These are phyloP conservation scores for Luvunga scandens DNA, from an alignment of 345 rosid species.

Conservation along the genomic window DNA sequence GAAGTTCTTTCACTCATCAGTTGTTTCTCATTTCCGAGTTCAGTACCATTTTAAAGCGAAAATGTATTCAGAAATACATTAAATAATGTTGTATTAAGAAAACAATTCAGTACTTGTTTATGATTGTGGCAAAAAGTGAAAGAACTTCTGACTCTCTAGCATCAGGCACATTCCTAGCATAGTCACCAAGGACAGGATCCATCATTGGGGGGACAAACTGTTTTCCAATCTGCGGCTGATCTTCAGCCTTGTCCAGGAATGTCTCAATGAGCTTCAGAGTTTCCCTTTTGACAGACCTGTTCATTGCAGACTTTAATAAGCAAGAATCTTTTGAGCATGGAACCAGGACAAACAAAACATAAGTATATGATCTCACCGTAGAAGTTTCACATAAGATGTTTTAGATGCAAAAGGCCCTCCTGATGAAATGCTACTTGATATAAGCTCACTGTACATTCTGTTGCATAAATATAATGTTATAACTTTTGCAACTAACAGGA, in stretches of 20 bases:
- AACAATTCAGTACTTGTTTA: constrained; percentile 69
- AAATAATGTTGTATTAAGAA: not conserved
- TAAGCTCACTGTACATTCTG: constrained; percentile 99
- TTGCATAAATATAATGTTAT: constrained; percentile 20
- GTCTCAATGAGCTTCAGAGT: constrained; percentile 97
- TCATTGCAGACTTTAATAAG: constrained; percentile 15
- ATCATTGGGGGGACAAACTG: constrained; percentile 99
- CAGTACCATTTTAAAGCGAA: not conserved
- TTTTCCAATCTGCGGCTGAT: constrained; percentile 93
- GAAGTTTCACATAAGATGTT: constrained; percentile 86
- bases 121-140: constrained; percentile 95
- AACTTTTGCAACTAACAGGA: not conserved
- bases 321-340: not conserved
- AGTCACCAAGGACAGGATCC: constrained; percentile 97
- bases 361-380: constrained; percentile 51
- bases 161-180: constrained; percentile 96
- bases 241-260: constrained; percentile 99
- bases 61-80: not conserved
- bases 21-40: not conserved
- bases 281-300: constrained; percentile 98
- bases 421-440: constrained; percentile 83
- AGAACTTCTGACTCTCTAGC: constrained; percentile 99
- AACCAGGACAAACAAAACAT: constrained; percentile 11
- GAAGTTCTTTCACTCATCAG: not conserved
- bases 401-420: constrained; percentile 93